These are phyloP conservation scores for Solanum megistacrolobum DNA, from an alignment of 257 asterid species.

Conservation along the genomic window DNA sequence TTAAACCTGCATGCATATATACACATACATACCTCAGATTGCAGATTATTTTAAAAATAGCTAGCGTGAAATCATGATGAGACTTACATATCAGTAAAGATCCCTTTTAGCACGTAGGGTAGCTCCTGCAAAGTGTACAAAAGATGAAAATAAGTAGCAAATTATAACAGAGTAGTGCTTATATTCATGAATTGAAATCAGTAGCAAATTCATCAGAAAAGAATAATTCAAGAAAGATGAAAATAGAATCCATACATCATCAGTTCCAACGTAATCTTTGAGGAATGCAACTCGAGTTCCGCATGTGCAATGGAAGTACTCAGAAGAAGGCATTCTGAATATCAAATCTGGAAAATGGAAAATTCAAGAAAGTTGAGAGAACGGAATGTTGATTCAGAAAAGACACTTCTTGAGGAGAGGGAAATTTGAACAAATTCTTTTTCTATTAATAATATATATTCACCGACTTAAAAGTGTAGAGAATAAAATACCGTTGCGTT, in stretches of 20 bases:
- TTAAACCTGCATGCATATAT: background rate
- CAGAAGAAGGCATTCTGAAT: no score
- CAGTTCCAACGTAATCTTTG: background rate
- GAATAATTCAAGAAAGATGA: background rate
- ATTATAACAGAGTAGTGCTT: background rate
- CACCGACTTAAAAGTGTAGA: background rate
- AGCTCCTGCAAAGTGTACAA: background rate
- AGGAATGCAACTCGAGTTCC: background rate
- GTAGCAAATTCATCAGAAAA: background rate
- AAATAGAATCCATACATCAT: background rate
- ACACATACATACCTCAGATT: background rate
- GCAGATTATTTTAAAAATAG: background rate
- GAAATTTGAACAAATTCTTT: background rate
- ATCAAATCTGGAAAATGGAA: no score
- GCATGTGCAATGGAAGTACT: background rate
- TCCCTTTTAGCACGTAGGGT: rapidly evolving
- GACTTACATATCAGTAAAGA: background rate
- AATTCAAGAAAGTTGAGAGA: background rate
- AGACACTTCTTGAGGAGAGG: background rate
- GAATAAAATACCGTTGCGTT: background rate
- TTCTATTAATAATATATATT: background rate
- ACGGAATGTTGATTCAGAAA: background rate
- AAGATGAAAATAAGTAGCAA: background rate
- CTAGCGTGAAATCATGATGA: background rate
- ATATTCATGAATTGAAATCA: background rate